These are phyloP conservation scores for Phylloporus sp. DNA, from an alignment of 768 basidiomycete genomes.

Conservation along the genomic window DNA sequence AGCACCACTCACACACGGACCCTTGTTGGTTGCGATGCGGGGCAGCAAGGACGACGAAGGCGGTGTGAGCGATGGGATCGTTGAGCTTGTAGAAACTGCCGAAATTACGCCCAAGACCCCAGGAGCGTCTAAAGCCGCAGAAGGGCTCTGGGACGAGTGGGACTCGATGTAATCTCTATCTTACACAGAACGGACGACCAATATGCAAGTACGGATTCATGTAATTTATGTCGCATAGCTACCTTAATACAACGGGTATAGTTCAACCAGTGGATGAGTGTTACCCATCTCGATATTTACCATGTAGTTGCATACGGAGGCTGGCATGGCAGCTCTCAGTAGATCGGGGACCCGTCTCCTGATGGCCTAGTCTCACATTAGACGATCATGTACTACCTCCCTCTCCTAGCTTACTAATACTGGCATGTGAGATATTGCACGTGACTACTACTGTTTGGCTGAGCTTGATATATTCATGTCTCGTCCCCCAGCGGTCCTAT, in stretches of 20 bases:
- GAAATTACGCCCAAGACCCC: conserved; percentile 45
- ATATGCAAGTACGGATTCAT: not conserved
- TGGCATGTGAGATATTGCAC: not conserved
- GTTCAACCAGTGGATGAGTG: no score
- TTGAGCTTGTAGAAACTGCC: conserved; percentile 67
- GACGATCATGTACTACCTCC: no score
- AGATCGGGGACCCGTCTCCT: no score
- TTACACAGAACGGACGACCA: not conserved
- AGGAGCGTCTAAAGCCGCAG: conserved; percentile 11
- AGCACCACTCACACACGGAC: conserved; percentile 32
- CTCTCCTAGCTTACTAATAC: no score
- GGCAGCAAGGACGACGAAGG: conserved; percentile 55
- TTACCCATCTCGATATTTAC: no score
- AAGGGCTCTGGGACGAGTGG: conserved; percentile 67
- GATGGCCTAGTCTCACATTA: no score
- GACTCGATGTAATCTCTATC: conserved; percentile 48
- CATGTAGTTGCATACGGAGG: no score
- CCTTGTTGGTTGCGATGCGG: conserved; percentile 61
- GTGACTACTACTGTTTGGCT: not conserved
- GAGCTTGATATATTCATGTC: not conserved
- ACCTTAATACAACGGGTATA: conserved; percentile 1
- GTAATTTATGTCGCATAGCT: conserved; percentile 11
- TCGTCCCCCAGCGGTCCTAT: not conserved
- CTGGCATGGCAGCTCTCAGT: no score
- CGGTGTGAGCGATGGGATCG: conserved; percentile 58